These are phyloP conservation scores for Lactifluus volemus DNA, from an alignment of 768 basidiomycete species.

Conservation along the genomic window DNA sequence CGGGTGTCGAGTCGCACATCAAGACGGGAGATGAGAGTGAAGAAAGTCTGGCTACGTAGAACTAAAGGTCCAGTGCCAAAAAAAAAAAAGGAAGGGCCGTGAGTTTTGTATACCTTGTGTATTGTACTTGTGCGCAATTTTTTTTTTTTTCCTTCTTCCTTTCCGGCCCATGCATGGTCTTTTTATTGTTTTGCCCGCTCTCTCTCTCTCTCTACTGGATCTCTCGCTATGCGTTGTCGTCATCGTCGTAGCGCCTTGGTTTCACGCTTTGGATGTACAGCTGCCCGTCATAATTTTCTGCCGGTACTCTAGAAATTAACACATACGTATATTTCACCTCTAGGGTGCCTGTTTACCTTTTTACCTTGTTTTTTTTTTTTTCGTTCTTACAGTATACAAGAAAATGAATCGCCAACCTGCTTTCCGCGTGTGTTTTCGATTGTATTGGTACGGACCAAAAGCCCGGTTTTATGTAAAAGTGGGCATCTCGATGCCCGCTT, in stretches of 20 bases:
- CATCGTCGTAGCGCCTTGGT: background rate
- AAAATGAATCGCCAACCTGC: background rate
- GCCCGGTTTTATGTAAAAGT: background rate
- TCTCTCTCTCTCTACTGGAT: background rate
- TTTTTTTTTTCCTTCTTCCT: background rate
- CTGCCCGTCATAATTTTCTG: slow-evolving; percentile 1
- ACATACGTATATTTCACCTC: slow-evolving; percentile 11
- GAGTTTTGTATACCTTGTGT: slow-evolving; percentile 8
- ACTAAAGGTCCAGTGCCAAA: background rate
- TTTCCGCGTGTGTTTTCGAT: background rate
- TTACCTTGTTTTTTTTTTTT: background rate
- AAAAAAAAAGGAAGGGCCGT: background rate
- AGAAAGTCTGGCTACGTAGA: slow-evolving; percentile 8
- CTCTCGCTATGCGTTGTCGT: slow-evolving; percentile 3
- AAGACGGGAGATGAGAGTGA: slow-evolving; percentile 16
- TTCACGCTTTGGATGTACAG: slow-evolving; percentile 8
- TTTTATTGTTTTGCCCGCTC: background rate
- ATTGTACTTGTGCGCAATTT: slow-evolving; percentile 4
- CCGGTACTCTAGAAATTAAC: slow-evolving; percentile 10
- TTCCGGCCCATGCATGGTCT: background rate
- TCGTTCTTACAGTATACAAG: background rate
- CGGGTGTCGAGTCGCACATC: slow-evolving; percentile 15
- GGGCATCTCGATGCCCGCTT: too few species aligned
- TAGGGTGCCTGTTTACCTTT: background rate
- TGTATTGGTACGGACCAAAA: background rate